phyloP scores from a whole-genome alignment of 164 flowering plant species.

The Santalum album region DNA sequence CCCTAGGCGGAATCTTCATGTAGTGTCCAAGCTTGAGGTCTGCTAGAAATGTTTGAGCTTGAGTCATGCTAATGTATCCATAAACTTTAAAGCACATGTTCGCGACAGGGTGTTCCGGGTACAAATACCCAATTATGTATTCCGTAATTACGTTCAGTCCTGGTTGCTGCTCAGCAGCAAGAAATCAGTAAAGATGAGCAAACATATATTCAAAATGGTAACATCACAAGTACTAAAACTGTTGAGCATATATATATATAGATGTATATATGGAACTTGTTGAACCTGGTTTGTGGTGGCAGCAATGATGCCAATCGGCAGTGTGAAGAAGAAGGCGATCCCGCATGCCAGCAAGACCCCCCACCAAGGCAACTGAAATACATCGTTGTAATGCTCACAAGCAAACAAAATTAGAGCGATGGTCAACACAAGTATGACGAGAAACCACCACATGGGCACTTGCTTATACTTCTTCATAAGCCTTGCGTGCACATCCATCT shows the following conservation, averaged over 20 bases:
- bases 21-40: conserved; percentile 59
- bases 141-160: conserved; percentile 52
- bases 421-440: conserved; percentile 23
- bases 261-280: too few species aligned
- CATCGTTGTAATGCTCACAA: conserved; percentile 25
- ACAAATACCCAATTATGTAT: conserved; percentile 39
- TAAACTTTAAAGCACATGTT: conserved; percentile 59
- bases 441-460: conserved; percentile 54
- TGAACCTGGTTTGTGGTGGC: conserved; percentile 62
- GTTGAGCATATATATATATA: too few species aligned
- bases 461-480: conserved; percentile 36
- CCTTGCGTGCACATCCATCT: conserved; percentile 37
- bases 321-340: conserved; percentile 39
- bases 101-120: conserved; percentile 51
- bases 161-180: conserved; percentile 38
- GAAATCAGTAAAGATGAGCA: too few species aligned
- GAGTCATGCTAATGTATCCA: conserved; percentile 55
- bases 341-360: conserved; percentile 43
- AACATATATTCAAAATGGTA: too few species aligned
- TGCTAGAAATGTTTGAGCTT: conserved; percentile 30
- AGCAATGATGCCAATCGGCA: conserved; percentile 40
- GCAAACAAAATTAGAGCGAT: conserved; percentile 25
- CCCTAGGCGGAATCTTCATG: conserved; percentile 56
- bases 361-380: conserved; percentile 56
- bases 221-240: too few species aligned